Conservation (phyloP, 441 rosid genomes). For the Heliophila coronopifolia region DNA sequence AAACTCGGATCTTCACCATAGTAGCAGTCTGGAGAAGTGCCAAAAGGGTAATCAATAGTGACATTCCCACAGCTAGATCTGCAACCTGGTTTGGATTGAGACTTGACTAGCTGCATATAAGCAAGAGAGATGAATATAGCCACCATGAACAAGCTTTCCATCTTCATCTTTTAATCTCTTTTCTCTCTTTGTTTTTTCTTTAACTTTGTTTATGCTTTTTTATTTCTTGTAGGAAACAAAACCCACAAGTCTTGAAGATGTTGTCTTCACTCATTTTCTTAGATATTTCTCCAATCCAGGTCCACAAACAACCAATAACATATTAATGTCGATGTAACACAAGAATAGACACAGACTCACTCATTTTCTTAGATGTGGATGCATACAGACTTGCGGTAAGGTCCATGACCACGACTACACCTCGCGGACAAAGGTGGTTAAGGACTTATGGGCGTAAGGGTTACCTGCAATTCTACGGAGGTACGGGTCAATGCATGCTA, state of each 20-base stretch:
- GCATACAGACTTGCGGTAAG: too few species aligned
- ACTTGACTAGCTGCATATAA: not conserved
- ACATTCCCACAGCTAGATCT: conserved; percentile 3
- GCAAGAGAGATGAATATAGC: not conserved
- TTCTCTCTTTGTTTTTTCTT: not conserved
- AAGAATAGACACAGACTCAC: too few species aligned
- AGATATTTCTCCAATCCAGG: too few species aligned
- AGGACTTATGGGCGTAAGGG: too few species aligned
- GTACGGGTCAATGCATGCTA: too few species aligned
- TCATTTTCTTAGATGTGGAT: too few species aligned
- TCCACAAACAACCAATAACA: too few species aligned
- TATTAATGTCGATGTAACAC: too few species aligned
- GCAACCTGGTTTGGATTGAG: not conserved
- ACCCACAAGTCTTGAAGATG: not conserved
- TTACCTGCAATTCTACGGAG: too few species aligned
- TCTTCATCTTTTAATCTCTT: not conserved
- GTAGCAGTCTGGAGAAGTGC: conserved; percentile 16
- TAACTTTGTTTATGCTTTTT: not conserved
- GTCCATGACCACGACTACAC: too few species aligned
- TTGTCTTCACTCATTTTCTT: not conserved
- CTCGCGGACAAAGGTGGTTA: too few species aligned
- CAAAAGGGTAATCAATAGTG: conserved; percentile 21
- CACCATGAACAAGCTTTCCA: not conserved
- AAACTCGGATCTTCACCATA: conserved; percentile 1
- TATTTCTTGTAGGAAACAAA: not conserved